Evolutionary conservation across 495 filamentous ascomycete genomes (phyloP).

Genomic region (Neurospora sp.): DNA sequence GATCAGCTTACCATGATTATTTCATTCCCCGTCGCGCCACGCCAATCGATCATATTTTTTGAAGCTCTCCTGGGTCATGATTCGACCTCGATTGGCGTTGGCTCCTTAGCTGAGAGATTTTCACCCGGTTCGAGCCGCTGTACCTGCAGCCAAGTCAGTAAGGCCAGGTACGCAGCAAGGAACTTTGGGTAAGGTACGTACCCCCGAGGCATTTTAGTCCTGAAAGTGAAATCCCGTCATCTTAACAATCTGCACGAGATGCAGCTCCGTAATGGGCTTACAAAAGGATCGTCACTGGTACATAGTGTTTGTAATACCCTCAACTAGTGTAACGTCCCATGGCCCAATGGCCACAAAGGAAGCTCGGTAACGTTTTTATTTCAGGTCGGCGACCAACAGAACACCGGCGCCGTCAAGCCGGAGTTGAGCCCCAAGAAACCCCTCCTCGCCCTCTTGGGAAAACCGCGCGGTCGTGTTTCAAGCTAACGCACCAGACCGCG

Average conservation of each 20-base stretch:
- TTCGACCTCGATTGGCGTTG: background rate
- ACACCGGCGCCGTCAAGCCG: background rate
- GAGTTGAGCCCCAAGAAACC: background rate
- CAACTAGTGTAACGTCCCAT: background rate
- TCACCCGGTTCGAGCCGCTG: background rate
- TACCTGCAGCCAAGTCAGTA: background rate
- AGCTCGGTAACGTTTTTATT: background rate
- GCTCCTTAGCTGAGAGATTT: background rate
- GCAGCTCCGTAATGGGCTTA: background rate
- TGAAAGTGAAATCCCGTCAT: background rate
- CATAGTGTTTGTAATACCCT: background rate
- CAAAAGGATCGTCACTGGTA: background rate
- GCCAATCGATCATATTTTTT: background rate
- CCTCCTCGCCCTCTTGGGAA: background rate
- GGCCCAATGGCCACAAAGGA: background rate
- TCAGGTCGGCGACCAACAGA: background rate
- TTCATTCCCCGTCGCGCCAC: background rate
- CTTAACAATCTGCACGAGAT: background rate
- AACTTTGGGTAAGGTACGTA: background rate
- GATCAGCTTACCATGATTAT: background rate
- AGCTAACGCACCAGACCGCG: background rate
- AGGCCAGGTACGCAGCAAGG: background rate
- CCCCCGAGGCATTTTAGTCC: background rate
- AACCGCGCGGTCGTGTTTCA: background rate
- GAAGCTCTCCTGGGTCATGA: background rate